A percentile compares a stretch with the other conserved stretches of the same genome.
Evolutionary conservation across 1,139 yeast species (phyloP).

Genomic region (Starmera stellimalicola): DNA sequence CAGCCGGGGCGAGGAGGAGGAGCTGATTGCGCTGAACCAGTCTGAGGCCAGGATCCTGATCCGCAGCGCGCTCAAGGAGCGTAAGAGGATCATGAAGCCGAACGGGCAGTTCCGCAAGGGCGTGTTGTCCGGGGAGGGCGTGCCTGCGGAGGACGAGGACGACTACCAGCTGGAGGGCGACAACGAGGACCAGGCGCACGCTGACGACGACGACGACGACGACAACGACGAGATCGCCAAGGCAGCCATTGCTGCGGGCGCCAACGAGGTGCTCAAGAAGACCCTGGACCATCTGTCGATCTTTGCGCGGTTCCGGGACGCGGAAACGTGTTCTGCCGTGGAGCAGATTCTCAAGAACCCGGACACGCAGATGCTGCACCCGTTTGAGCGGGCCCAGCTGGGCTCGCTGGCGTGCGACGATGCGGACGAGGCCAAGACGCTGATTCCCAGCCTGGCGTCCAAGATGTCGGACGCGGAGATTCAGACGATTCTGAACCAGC

Average conservation of each 20-base stretch:
- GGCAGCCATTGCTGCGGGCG: conserved; percentile 54
- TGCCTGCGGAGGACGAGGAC: conserved; percentile 22
- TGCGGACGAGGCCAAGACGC: conserved; percentile 92
- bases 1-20: conserved; percentile 70
- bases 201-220: conserved; percentile 34
- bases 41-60: conserved; percentile 86
- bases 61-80: conserved; percentile 80
- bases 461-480: conserved; percentile 84
- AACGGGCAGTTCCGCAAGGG: conserved; percentile 28
- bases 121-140: conserved; percentile 19
- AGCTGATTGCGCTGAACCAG: conserved; percentile 73
- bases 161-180: conserved; percentile 29
- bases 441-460: conserved; percentile 75
- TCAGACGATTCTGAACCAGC: conserved; percentile 78
- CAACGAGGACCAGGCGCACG: too few species aligned
- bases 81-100: conserved; percentile 45
- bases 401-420: conserved; percentile 94
- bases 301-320: conserved; percentile 85
- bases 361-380: conserved; percentile 54
- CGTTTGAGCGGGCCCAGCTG: conserved; percentile 91
- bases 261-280: conserved; percentile 76
- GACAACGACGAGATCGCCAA: conserved; percentile 48
- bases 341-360: conserved; percentile 75
- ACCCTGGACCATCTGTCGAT: conserved; percentile 80
- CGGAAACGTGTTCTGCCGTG: conserved; percentile 88